Evolutionary conservation across 352 stramenopile genomes (phyloP), one percentile per base, ranked within the genome.

Genomic region (Phytophthora tentaculata): DNA sequence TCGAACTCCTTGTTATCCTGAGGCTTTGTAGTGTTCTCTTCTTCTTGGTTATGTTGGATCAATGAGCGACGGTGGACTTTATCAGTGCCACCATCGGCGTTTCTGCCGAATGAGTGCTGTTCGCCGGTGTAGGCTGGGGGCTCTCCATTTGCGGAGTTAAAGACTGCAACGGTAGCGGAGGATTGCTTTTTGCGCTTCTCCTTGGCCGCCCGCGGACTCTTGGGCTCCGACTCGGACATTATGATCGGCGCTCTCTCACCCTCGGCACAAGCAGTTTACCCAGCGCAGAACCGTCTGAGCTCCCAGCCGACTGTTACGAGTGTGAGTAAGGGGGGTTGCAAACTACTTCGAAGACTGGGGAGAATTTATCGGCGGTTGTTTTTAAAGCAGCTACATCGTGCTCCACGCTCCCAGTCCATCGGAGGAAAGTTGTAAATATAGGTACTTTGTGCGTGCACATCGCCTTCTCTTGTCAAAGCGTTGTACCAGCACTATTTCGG

Each of bases 171-270:
- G 14, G 71, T 78, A 12, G 71, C 71, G 22, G 61, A 65, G 16
- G 71, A 67, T n/a, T 74, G 70, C 39, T 78, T 78, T 44, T 74
- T 83, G 29, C 57, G 60, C 52, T 75, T 78, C 24, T 88, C 66
- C 43, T 74, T 74, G 9, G 19, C 45, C 48, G 41, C 35, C 28
- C 67, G 67, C 16, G 67, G 67, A 23, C 55, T 74, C 55, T 71
- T 74, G 48, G 49, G 49, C 35, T 74, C 67, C 29, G 64, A 64
- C 43, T 71, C 61, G 43, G 67, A 74, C 67, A 74, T 74, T 45
- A 28, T 44, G 43, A 9, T 28, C 10, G 45, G 52, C 32, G 29
- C 47, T 61, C 23, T 55, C 22, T 57, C 47, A 51, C 35, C 5
- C 10, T 53, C 50, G 13, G 22, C 17, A 19, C 49, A 53, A 39